Evolutionary conservation across 352 stramenopile species (phyloP), one percentile per base, ranked within the genome.

Genomic region (Elongisporangium undulatum): DNA sequence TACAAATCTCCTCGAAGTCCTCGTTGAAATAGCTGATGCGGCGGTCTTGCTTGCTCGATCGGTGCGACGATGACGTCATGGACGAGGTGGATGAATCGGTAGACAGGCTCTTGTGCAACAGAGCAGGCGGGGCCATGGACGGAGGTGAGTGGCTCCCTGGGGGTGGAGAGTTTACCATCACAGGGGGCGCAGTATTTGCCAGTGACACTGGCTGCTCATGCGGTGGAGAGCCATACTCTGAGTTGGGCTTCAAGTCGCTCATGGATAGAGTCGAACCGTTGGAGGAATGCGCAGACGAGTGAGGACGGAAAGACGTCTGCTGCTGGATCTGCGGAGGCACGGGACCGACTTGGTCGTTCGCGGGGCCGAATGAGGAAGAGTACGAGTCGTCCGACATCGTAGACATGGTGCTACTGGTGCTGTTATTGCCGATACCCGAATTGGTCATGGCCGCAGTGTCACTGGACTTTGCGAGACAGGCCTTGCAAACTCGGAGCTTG

Each of bases 1-100:
- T 79, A 52, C 87, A 95, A 52, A 95, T 94, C 66, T 95, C 85
- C 29, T 90, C 84, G 63, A 95, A 90, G 56, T 95, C 87, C 48
- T 92, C 85, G 62, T 95, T 95, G 65, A 95, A 91, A 63, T 90
- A 95, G 63, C 87, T 73, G 24, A 90, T 89, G 10, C 85, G 85
- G 51, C 79, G 78, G 29, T 41, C 29, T 9, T 41, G 29, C 8
- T 51, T 66, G 38, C 19, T 56, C 21, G 15, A 24, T 52, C 22
- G 53, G 22, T 66, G 59, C n/a, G 66, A 74, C 10, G 59, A 70
- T 13, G 57, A 62, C 12, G 34, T 22, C 24, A 38, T 21, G 61
- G 59, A 38, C 24, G 58, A 53, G 2, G 34, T 52, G 21, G 34
- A 57, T 16, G 34, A 17, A 7, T 56, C 49, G 21, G 41, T 58